Evolutionary conservation across 192 early-diverging fungal species (phyloP).

Genomic region (Glomus cerebriforme): DNA sequence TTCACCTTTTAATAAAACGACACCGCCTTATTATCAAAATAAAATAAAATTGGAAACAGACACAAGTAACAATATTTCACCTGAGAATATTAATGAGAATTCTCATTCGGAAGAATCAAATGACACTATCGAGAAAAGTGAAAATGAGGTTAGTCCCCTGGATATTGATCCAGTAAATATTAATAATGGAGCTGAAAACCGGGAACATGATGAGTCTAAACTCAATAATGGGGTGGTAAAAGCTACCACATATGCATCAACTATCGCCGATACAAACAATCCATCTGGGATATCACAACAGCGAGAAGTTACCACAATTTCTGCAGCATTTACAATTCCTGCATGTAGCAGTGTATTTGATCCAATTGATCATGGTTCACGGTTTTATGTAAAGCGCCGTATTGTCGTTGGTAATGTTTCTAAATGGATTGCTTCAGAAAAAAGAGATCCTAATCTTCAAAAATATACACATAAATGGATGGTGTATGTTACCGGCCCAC

Average conservation of each 20-base stretch:
- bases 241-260: background rate
- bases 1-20: background rate
- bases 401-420: slow-evolving; percentile 76
- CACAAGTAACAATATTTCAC: background rate
- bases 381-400: slow-evolving; percentile 72
- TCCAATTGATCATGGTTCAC: slow-evolving; percentile 54
- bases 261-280: background rate
- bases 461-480: slow-evolving; percentile 89
- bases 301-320: slow-evolving; percentile 42
- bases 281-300: background rate
- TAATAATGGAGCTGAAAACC: background rate
- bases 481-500: slow-evolving; percentile 76
- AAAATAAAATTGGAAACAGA: background rate
- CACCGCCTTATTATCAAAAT: background rate
- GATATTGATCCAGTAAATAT: background rate
- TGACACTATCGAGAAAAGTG: background rate
- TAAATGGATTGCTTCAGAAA: slow-evolving; percentile 62
- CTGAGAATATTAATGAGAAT: background rate
- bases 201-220: background rate
- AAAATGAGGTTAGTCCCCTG: background rate
- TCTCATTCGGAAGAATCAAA: background rate
- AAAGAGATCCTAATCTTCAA: slow-evolving; percentile 55
- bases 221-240: background rate
- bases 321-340: slow-evolving; percentile 35
- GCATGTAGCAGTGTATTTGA: slow-evolving; percentile 35